Base-by-base conservation (phyloP, 345 rosid genomes). In the Pugionium cornutum region DNA sequence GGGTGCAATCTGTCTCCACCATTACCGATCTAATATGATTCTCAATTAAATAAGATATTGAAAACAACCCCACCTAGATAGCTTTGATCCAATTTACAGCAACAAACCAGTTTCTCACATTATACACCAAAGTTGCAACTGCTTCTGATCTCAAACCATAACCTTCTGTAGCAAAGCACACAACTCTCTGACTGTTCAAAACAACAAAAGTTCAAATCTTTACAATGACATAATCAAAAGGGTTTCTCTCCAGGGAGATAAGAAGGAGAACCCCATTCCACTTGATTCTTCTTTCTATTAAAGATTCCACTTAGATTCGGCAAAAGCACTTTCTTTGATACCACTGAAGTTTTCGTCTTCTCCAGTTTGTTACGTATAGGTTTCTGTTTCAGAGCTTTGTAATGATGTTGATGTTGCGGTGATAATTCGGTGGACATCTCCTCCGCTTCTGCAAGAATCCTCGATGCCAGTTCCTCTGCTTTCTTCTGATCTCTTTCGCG, bases 401-500 rank as follows among this genome's bases (percentile, higher is more conserved):
- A 70, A 55, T 84, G 81, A 31, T 61, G 83, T 4, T 96, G 97
- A 29, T 96, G 83, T 18, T 18, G 18, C 18, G 18, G 18, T 66
- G 94, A 72, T 75, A 90, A 64, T 55, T 77, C 88, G 4, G 72
- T 59, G 4, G 89, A 71, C 79, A 76, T 76, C 68, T 58, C 49
- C 76, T 85, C 85, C 1, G 87, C 79, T 65, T 94, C 94, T 0
- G 86, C 87, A 49, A 88, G 76, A 77, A 92, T 86, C 43, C 89
- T 81, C 3, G 97, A 69, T 18, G 89, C 90, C 26, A 18, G 18
- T 83, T 86, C 97, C 54, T 86, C 83, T 39, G 91, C 96, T 77
- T 88, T 86, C 85, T 85, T 86, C 68, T 86, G 89, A 63, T 92
- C 98, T 68, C 90, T 76, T 74, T 89, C 96, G 0, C 83, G 91